These are phyloP conservation scores for Chenopodium formosanum DNA, from an alignment of 148 eudicot genomes.

Conservation along the genomic window DNA sequence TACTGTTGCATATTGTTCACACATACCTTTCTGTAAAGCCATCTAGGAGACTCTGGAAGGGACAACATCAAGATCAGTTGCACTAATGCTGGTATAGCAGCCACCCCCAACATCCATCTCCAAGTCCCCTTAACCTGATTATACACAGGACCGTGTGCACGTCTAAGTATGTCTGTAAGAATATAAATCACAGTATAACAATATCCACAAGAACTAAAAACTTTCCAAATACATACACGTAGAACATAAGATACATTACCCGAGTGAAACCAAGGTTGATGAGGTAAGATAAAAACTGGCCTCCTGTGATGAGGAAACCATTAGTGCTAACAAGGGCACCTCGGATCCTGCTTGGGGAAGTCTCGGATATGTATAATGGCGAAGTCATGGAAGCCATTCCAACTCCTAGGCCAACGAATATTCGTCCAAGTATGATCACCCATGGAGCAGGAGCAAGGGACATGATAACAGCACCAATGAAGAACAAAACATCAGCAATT, in stretches of 20 bases:
- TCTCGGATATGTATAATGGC: slow-evolving; percentile 44
- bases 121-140: slow-evolving; percentile 37
- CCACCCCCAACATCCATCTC: slow-evolving; percentile 48
- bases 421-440: slow-evolving; percentile 39
- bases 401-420: slow-evolving; percentile 40
- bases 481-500: slow-evolving; percentile 37
- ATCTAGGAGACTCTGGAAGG: slow-evolving; percentile 39
- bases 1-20: neutral
- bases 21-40: slow-evolving; percentile 36
- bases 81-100: slow-evolving; percentile 32
- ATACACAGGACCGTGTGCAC: neutral
- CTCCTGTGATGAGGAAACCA: slow-evolving; percentile 44
- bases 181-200: too few species aligned
- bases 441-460: slow-evolving; percentile 38
- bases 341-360: slow-evolving; percentile 41
- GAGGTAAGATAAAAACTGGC: slow-evolving; percentile 41
- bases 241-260: slow-evolving; percentile 5
- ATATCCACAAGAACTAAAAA: neutral
- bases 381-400: slow-evolving; percentile 50
- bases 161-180: neutral
- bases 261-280: slow-evolving; percentile 42
- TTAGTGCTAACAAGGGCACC: slow-evolving; percentile 45
- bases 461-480: slow-evolving; percentile 43
- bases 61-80: slow-evolving; percentile 32
- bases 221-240: too few species aligned